phyloP scores from a whole-genome alignment of 148 eudicot genomes.

The Cornus kousa region DNA sequence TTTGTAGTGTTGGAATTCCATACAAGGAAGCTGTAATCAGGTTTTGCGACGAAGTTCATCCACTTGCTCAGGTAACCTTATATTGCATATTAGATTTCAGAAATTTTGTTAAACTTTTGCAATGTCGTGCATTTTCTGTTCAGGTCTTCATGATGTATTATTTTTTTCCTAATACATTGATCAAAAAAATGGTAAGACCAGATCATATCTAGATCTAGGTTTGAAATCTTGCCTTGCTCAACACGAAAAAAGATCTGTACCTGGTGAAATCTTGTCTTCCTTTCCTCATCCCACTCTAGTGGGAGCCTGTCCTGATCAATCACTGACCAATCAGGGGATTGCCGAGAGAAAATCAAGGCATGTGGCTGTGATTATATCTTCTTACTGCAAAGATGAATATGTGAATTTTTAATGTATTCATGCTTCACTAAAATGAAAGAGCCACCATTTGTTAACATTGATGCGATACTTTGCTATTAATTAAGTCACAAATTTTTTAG shows the following conservation, averaged over 20 bases:
- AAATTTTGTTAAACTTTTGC: background rate
- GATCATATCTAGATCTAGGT: background rate
- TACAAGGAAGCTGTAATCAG: constrained; percentile 52
- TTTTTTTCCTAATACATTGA: background rate
- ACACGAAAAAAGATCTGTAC: too few relatives aligned
- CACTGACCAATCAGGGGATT: too few relatives aligned
- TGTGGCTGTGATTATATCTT: background rate
- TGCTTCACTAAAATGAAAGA: background rate
- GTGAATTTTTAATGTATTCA: too few relatives aligned
- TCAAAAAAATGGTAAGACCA: background rate
- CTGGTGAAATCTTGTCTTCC: too few relatives aligned
- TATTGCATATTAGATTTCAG: background rate
- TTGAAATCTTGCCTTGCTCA: background rate
- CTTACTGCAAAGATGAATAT: background rate
- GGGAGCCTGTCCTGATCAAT: background rate
- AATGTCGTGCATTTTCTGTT: background rate
- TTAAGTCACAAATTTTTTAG: background rate
- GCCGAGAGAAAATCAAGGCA: background rate
- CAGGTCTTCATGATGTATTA: background rate
- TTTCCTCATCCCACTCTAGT: too few relatives aligned
- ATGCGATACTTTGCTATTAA: background rate
- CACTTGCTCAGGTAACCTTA: constrained; percentile 49
- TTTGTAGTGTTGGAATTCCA: constrained; percentile 48
- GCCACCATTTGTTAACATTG: background rate
- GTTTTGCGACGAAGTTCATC: constrained; percentile 52